Conservation (phyloP, 2,329 filamentous ascomycete species). For the Colletotrichum falcatum region DNA sequence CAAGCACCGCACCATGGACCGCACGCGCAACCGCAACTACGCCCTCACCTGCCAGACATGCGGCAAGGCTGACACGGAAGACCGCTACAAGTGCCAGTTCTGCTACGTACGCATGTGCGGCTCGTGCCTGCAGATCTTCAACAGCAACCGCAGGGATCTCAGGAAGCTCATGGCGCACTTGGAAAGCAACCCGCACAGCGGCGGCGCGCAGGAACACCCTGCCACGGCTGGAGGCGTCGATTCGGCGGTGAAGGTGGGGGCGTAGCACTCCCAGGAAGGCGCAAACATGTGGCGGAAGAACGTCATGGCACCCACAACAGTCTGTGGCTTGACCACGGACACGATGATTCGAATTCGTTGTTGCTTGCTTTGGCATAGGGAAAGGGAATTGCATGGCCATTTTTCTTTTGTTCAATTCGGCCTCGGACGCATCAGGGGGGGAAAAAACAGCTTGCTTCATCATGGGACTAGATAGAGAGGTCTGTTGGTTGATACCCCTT, state of each 20-base stretch:
- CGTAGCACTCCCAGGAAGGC: background rate
- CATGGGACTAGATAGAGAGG: slow-evolving; percentile 36
- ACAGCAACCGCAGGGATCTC: slow-evolving; percentile 57
- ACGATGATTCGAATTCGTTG: background rate
- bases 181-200: slow-evolving; percentile 37
- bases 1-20: slow-evolving; percentile 61
- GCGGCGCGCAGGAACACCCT: background rate
- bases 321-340: slow-evolving; percentile 4
- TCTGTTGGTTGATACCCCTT: slow-evolving; percentile 35
- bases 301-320: slow-evolving; percentile 1
- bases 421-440: slow-evolving; percentile 2
- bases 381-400: slow-evolving; percentile 5
- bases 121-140: slow-evolving; percentile 58
- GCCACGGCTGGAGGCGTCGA: background rate
- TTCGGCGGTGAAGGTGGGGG: background rate
- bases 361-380: slow-evolving; percentile 17
- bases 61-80: slow-evolving; percentile 56
- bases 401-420: background rate
- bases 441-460: slow-evolving; percentile 18
- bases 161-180: slow-evolving; percentile 53
- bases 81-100: slow-evolving; percentile 62
- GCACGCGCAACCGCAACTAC: slow-evolving; percentile 61
- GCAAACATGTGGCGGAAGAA: background rate
- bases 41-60: slow-evolving; percentile 67
- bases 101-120: slow-evolving; percentile 66